Percentiles rank a stretch among this genome's conserved stretches.
Conservation (phyloP, 2,329 filamentous ascomycete species). For the Aaosphaeria pasadenensis region DNA sequence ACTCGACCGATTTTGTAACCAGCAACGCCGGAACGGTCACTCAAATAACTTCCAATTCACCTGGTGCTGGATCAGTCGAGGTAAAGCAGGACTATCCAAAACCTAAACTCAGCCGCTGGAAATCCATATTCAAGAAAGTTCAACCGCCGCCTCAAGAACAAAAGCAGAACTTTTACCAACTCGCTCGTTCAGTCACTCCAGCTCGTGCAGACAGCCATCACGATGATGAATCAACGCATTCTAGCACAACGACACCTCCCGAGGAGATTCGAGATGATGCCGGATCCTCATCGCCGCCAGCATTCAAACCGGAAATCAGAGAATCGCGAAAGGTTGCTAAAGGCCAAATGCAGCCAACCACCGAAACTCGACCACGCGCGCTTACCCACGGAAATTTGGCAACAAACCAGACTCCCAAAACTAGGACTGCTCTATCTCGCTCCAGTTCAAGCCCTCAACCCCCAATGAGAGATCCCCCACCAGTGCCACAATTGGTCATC, state of each 20-base stretch:
- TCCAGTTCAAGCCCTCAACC: constrained; percentile 19
- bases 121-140: constrained; percentile 36
- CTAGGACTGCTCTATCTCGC: constrained; percentile 12
- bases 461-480: constrained; percentile 8
- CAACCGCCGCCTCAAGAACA: constrained; percentile 15
- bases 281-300: constrained; percentile 20
- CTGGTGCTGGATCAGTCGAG: not conserved
- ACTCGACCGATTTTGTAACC: constrained; percentile 13
- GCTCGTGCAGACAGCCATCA: constrained; percentile 31
- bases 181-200: constrained; percentile 21
- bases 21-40: constrained; percentile 14
- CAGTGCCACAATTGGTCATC: constrained; percentile 15
- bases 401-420: constrained; percentile 6
- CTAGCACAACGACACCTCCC: constrained; percentile 10
- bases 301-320: constrained; percentile 27
- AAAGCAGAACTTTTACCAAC: constrained; percentile 33
- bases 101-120: constrained; percentile 38
- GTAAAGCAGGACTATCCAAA: constrained; percentile 14
- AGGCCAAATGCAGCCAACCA: constrained; percentile 10
- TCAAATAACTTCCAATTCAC: constrained; percentile 12
- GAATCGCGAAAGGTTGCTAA: constrained; percentile 24
- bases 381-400: constrained; percentile 11
- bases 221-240: constrained; percentile 22
- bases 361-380: constrained; percentile 18
- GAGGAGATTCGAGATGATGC: constrained; percentile 8